Base-by-base conservation (phyloP, 352 stramenopile genomes). In the Plasmopara viticola region DNA sequence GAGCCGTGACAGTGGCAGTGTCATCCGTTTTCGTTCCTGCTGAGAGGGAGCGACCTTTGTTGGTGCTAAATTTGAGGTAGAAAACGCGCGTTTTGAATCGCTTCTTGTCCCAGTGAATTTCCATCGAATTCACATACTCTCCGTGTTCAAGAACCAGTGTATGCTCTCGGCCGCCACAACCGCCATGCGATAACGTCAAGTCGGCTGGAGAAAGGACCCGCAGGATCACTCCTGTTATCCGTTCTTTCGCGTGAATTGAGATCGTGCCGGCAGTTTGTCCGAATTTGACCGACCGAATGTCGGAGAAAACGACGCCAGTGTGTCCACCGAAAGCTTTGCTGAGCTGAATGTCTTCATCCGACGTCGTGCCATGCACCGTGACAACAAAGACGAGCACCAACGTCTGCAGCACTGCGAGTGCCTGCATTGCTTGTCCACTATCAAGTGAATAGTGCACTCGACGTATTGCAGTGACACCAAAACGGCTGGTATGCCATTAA, bases 261-360 rank as follows among this genome's bases (percentile, higher is more conserved):
- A 70, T 53, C 17, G 57, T 64, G 17, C 15, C 43, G 31, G 35
- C 41, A 12, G 44, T 53, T 47, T 67, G 62, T 2, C 31, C 58
- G 15, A 70, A 51, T 46, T 55, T 33, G 17, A 70, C 25, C 28
- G 29, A 25, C 10, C 61, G 25, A 14, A 70, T 56, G 48, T 70
- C 62, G 0, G 62, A 70, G 58, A 70, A 70, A n/a, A 53, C 43
- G 18, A 55, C 48, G n/a, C 58, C 62, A 1, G 48, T 40, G 7
- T 45, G 60, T 13, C 62, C 62, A 33, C 62, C 62, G 14, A 67
- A 58, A 25, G 34, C 42, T 25, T 61, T n/a, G 9, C 58, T 64
- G 4, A 70, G 53, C 34, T 59, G 44, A 34, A 70, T 61, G n/a
- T 70, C 54, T 44, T 70, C 62, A 40, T 70, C 51, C 18, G 38